Evolutionary conservation across 2,329 filamentous ascomycete species (phyloP).

Genomic region (Westerdykella aurantiaca): DNA sequence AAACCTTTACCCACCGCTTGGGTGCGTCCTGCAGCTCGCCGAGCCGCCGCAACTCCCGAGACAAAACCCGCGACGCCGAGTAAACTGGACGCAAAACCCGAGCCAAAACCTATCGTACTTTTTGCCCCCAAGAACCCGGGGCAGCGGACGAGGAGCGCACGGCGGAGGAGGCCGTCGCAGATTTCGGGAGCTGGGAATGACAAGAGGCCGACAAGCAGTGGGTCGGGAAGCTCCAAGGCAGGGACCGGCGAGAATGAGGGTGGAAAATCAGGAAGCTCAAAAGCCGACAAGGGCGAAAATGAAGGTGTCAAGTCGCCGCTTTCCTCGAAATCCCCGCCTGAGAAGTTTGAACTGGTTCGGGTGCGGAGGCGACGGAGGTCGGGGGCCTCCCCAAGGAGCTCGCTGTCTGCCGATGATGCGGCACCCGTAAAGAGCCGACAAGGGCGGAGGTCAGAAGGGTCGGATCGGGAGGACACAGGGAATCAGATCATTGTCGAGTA

Average conservation of each 20-base stretch:
- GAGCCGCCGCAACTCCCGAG: conserved; percentile 13
- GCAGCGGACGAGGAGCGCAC: conserved; percentile 18
- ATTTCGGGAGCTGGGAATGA: conserved; percentile 29
- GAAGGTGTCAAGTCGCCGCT: conserved; percentile 9
- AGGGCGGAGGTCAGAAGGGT: conserved; percentile 19
- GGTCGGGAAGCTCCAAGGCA: conserved; percentile 25
- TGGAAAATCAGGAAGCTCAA: conserved; percentile 15
- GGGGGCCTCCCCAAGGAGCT: conserved; percentile 27
- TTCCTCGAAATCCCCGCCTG: conserved; percentile 15
- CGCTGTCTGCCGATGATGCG: conserved; percentile 28
- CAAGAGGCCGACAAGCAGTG: conserved; percentile 28
- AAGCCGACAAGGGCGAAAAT: conserved; percentile 18
- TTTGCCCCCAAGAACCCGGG: conserved; percentile 25
- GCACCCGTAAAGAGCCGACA: conserved; percentile 15
- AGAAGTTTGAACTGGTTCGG: conserved; percentile 21
- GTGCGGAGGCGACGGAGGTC: conserved; percentile 25
- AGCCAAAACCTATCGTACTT: conserved; percentile 10
- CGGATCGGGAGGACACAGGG: conserved; percentile 17
- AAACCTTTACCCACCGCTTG: conserved; percentile 35
- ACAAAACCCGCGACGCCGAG: conserved; percentile 11
- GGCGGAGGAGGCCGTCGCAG: conserved; percentile 25
- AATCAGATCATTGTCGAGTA: conserved; percentile 27
- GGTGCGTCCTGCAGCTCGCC: conserved; percentile 30
- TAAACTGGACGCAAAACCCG: conserved; percentile 13
- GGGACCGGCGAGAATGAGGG: conserved; percentile 17